These are phyloP conservation scores for Tolypocladium inflatum DNA, from an alignment of 2,329 filamentous ascomycete genomes.

Conservation along the genomic window DNA sequence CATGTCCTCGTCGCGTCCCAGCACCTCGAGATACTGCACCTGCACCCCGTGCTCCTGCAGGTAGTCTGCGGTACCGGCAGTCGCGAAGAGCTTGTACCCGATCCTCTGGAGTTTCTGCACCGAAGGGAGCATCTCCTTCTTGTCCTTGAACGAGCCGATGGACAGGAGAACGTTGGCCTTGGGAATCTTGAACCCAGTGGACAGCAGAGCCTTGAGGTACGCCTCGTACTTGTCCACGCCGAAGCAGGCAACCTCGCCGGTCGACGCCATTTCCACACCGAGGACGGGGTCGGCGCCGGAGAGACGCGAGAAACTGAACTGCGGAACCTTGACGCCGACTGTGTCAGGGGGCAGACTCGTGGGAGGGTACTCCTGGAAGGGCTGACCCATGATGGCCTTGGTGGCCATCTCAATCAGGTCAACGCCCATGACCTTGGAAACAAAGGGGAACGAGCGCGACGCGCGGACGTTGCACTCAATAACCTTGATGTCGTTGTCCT, in stretches of 20 bases:
- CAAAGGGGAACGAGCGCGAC: slow-evolving; percentile 93
- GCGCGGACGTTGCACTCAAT: slow-evolving; percentile 98
- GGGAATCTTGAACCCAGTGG: slow-evolving; percentile 91
- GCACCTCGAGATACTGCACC: slow-evolving; percentile 87
- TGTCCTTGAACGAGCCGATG: slow-evolving; percentile 96
- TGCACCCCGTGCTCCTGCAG: slow-evolving; percentile 85
- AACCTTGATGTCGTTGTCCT: slow-evolving; percentile 99
- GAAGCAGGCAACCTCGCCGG: slow-evolving; percentile 95
- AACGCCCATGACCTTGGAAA: slow-evolving; percentile 96
- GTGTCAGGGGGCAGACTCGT: slow-evolving; percentile 68
- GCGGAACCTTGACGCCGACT: slow-evolving; percentile 94
- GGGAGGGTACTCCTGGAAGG: slow-evolving; percentile 73
- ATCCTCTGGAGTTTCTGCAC: slow-evolving; percentile 82
- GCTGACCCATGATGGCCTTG: slow-evolving; percentile 84
- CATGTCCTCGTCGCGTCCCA: slow-evolving; percentile 72
- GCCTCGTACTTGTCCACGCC: slow-evolving; percentile 94
- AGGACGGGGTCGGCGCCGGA: slow-evolving; percentile 93
- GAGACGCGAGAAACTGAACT: slow-evolving; percentile 97
- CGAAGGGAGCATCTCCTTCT: slow-evolving; percentile 91
- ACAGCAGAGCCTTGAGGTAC: slow-evolving; percentile 91
- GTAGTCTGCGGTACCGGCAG: slow-evolving; percentile 93
- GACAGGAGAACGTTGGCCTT: slow-evolving; percentile 93
- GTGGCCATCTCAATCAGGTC: slow-evolving; percentile 98
- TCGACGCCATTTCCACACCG: slow-evolving; percentile 98
- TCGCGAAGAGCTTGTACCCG: slow-evolving; percentile 93